Evolutionary conservation across 1,284 basidiomycete genomes (phyloP), one percentile per base, ranked within the genome.

Genomic region (Malassezia sp.): DNA sequence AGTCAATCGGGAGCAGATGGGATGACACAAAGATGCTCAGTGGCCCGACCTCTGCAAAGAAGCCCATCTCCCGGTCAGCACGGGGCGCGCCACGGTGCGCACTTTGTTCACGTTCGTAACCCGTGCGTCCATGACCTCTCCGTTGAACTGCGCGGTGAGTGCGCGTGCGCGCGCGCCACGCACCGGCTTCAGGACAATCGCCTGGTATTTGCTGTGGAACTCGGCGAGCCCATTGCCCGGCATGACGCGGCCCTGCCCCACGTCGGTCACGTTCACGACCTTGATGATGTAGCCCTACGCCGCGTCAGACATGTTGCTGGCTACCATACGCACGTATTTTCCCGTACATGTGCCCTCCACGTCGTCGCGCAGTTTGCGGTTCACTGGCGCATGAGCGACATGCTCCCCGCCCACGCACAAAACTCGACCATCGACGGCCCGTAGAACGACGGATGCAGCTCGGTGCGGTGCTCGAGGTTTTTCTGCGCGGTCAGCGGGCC

Each of bases 321-420:
- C 14, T 10, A 12, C 8, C 17, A 5, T 5, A 35, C 38, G 32
- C 52, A 89, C 90, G 59, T 90, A 86, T 63, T 85, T 82, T 42
- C 91, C 91, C 30, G 85, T 87, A 69, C 91, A 96, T 39, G 90
- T 95, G 28, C 91, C 91, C 72, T 97, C 91, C 49, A 96, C 90
- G 71, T 96, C 90, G 17, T 86, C 81, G 69, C 90, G 88, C 20
- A 97, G 78, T 72, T 95, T 93, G 46, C 83, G 82, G 69, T 87
- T 81, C 49, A 97, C 53, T 51, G 47, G 2, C 4, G 28, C n/a
- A n/a, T 34, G 9, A 41, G 47, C 15, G 12, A 17, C 17, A n/a
- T n/a, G 34, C 17, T 23, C 12, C 22, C 17, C n/a, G 24, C 2
- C 9, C 24, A 48, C 56, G 45, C 42, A 54, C 54, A 79, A 73